These are phyloP conservation scores for Coniochaeta pulveracea DNA, from an alignment of 2,329 filamentous ascomycete genomes.

Conservation along the genomic window DNA sequence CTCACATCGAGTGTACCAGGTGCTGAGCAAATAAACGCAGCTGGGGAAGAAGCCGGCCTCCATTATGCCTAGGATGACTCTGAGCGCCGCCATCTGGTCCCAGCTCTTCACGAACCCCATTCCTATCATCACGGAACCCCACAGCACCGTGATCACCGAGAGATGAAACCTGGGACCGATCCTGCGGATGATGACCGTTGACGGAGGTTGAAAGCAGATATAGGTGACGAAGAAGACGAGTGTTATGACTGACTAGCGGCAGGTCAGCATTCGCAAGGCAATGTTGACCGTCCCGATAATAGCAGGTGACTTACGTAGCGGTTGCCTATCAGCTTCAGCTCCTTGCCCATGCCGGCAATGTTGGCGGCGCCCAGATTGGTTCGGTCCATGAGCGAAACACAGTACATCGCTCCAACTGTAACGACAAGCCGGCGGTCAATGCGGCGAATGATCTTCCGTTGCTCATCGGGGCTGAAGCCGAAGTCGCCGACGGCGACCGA, in stretches of 20 bases:
- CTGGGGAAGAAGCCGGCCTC: constrained; percentile 65
- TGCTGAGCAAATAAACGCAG: constrained; percentile 61
- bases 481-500: background rate
- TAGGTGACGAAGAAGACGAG: constrained; percentile 68
- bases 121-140: constrained; percentile 52
- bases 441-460: constrained; percentile 55
- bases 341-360: constrained; percentile 52
- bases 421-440: constrained; percentile 56
- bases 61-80: constrained; percentile 49
- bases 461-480: constrained; percentile 48
- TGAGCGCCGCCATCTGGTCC: constrained; percentile 37
- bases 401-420: constrained; percentile 58
- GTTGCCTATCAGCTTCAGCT: constrained; percentile 32
- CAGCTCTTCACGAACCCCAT: constrained; percentile 51
- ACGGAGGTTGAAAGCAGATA: constrained; percentile 59
- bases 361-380: constrained; percentile 65
- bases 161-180: constrained; percentile 51
- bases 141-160: constrained; percentile 39
- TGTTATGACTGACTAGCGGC: constrained; percentile 51
- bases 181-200: constrained; percentile 56
- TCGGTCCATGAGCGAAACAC: constrained; percentile 66
- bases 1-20: constrained; percentile 59
- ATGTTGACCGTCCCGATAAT: background rate
- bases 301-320: constrained; percentile 27
- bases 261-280: too few species aligned